Evolutionary conservation across 2,329 filamentous ascomycete genomes (phyloP).

Genomic region (Mollisiaceae sp.): DNA sequence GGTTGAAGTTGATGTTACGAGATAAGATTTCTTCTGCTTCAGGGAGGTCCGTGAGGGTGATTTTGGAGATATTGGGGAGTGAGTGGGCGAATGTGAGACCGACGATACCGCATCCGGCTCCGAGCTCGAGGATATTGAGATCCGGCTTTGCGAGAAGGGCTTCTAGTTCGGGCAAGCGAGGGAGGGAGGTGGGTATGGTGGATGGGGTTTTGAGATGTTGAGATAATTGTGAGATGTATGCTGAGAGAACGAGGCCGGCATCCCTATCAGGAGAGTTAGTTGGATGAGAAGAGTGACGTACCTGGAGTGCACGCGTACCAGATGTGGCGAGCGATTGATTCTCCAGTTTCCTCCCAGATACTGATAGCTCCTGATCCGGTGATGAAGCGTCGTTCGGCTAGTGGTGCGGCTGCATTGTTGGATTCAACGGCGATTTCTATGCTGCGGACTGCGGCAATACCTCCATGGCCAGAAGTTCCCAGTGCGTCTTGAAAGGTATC

Average conservation of each 20-base stretch:
- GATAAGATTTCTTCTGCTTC: conserved; percentile 66
- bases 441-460: conserved; percentile 35
- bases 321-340: conserved; percentile 74
- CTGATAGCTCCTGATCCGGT: conserved; percentile 30
- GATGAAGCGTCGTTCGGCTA: conserved; percentile 31
- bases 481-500: conserved; percentile 27
- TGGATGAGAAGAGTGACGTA: conserved; percentile 25
- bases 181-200: conserved; percentile 10
- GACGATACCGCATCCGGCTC: conserved; percentile 71
- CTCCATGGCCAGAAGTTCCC: not conserved
- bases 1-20: conserved; percentile 51
- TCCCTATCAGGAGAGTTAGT: conserved; percentile 41
- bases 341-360: conserved; percentile 73
- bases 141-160: conserved; percentile 30
- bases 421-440: conserved; percentile 25
- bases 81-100: conserved; percentile 58
- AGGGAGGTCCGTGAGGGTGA: conserved; percentile 67
- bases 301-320: conserved; percentile 54
- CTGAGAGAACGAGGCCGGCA: conserved; percentile 45
- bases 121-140: conserved; percentile 65
- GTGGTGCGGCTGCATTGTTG: conserved; percentile 10
- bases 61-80: conserved; percentile 45
- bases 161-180: conserved; percentile 29
- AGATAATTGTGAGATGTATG: conserved; percentile 39
- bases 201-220: not conserved